phyloP scores from a whole-genome alignment of 306 rosid genomes.

The Coriaria nepalensis region DNA sequence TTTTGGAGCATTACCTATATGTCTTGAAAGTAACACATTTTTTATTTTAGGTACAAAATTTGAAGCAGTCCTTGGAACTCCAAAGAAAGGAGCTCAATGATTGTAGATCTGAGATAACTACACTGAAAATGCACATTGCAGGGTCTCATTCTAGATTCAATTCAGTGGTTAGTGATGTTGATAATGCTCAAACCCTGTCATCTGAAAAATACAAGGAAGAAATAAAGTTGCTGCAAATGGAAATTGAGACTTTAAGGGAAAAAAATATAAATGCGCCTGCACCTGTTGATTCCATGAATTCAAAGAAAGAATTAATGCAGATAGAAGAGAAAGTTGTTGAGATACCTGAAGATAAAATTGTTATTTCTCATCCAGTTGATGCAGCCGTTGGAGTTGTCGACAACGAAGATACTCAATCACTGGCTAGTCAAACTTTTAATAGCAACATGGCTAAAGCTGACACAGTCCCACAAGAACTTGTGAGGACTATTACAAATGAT shows the following conservation, averaged over 20 bases:
- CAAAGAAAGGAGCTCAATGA: constrained; percentile 69
- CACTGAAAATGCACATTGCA: constrained; percentile 74
- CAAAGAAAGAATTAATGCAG: constrained; percentile 28
- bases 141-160: constrained; percentile 41
- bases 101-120: constrained; percentile 77
- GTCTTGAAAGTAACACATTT: constrained; percentile 14
- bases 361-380: constrained; percentile 25
- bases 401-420: constrained; percentile 27
- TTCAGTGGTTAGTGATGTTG: constrained; percentile 27
- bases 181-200: constrained; percentile 34
- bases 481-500: constrained; percentile 20
- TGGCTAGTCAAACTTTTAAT: constrained; percentile 22
- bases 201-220: constrained; percentile 68
- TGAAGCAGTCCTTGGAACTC: constrained; percentile 66
- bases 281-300: constrained; percentile 22
- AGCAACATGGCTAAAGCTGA: constrained; percentile 25
- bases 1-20: constrained; percentile 12
- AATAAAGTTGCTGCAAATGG: constrained; percentile 54
- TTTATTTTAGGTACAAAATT: constrained; percentile 50
- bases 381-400: constrained; percentile 21
- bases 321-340: constrained; percentile 53
- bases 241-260: constrained; percentile 53
- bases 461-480: constrained; percentile 30
- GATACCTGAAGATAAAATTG: constrained; percentile 61
- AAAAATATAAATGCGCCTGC: constrained; percentile 23